These are phyloP conservation scores for Decorospora gaudefroyi DNA, from an alignment of 2,329 filamentous ascomycete species.

Conservation along the genomic window DNA sequence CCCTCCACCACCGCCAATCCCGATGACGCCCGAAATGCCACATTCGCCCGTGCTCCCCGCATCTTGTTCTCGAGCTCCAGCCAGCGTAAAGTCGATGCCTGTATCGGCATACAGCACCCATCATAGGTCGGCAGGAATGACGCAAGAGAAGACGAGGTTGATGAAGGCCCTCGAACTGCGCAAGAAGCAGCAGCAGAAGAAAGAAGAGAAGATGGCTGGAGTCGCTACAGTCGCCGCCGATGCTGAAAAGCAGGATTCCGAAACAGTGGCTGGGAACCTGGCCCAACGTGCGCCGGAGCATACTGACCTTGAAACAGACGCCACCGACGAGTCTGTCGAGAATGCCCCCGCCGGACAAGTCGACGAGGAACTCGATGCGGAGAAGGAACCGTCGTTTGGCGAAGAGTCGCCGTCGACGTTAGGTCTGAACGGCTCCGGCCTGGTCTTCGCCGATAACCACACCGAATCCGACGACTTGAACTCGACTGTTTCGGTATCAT, in stretches of 20 bases:
- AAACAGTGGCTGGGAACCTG: too few species aligned
- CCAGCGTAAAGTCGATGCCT: constrained; percentile 52
- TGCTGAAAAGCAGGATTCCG: constrained; percentile 6
- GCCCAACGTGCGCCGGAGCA: too few species aligned
- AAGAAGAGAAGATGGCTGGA: constrained; percentile 30
- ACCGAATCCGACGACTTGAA: constrained; percentile 43
- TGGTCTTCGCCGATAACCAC: constrained; percentile 54
- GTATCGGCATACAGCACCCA: constrained; percentile 42
- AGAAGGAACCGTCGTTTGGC: constrained; percentile 20
- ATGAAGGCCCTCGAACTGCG: constrained; percentile 93
- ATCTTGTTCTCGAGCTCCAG: constrained; percentile 47
- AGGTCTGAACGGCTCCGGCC: constrained; percentile 55
- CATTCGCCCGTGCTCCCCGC: constrained; percentile 47
- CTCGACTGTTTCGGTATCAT: constrained; percentile 44
- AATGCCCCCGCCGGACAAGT: constrained; percentile 1
- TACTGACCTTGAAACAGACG: constrained; percentile 1
- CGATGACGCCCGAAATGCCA: constrained; percentile 41
- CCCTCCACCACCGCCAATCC: constrained; percentile 43
- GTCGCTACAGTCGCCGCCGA: constrained; percentile 17
- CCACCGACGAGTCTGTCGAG: constrained; percentile 5
- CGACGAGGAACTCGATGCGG: constrained; percentile 11
- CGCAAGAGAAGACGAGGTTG: constrained; percentile 85
- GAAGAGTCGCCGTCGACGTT: constrained; percentile 20
- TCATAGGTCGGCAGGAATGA: constrained; percentile 62
- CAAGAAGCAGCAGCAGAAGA: constrained; percentile 70